These are phyloP conservation scores for Nemophila menziesii DNA, from an alignment of 257 asterid species.

Conservation along the genomic window DNA sequence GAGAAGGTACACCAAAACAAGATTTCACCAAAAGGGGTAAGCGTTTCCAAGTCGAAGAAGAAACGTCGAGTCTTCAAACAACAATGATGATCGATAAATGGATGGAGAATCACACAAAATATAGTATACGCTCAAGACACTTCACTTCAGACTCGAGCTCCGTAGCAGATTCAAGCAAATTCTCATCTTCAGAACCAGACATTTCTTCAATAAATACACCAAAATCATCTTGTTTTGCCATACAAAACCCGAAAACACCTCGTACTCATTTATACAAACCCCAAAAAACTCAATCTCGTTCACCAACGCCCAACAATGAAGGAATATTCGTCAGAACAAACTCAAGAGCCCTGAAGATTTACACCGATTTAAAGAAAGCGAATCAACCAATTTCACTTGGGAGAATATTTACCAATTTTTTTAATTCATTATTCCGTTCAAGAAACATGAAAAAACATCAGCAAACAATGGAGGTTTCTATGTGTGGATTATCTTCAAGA, in stretches of 20 bases:
- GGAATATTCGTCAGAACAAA: slow-evolving; percentile 20
- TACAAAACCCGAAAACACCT: too few relatives aligned
- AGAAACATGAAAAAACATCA: slow-evolving; percentile 36
- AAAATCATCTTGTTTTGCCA: slow-evolving; percentile 12
- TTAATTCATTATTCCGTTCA: slow-evolving; percentile 55
- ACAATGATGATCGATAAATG: slow-evolving; percentile 73
- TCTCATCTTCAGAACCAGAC: slow-evolving; percentile 53
- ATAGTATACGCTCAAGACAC: too few relatives aligned
- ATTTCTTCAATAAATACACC: slow-evolving; percentile 33
- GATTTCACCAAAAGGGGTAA: slow-evolving; percentile 13
- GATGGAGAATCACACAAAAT: slow-evolving; percentile 50
- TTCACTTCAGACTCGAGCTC: slow-evolving; percentile 9
- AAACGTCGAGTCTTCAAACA: slow-evolving; percentile 48
- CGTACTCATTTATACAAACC: too few relatives aligned
- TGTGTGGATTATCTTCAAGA: slow-evolving; percentile 24
- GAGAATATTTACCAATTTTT: slow-evolving; percentile 33
- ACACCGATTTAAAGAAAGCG: slow-evolving; percentile 33
- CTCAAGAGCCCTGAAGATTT: slow-evolving; percentile 24
- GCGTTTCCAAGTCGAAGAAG: slow-evolving; percentile 29
- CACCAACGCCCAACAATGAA: too few relatives aligned
- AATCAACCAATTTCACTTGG: slow-evolving; percentile 46
- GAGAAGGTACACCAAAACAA: slow-evolving; percentile 1
- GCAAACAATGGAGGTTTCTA: slow-evolving; percentile 29
- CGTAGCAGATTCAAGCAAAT: slow-evolving; percentile 36
- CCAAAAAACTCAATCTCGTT: slow-evolving; percentile 12